Percentiles rank a stretch among this genome's conserved stretches.
These are phyloP conservation scores for Tylopilus sp. DNA, from an alignment of 768 basidiomycete genomes.

Conservation along the genomic window DNA sequence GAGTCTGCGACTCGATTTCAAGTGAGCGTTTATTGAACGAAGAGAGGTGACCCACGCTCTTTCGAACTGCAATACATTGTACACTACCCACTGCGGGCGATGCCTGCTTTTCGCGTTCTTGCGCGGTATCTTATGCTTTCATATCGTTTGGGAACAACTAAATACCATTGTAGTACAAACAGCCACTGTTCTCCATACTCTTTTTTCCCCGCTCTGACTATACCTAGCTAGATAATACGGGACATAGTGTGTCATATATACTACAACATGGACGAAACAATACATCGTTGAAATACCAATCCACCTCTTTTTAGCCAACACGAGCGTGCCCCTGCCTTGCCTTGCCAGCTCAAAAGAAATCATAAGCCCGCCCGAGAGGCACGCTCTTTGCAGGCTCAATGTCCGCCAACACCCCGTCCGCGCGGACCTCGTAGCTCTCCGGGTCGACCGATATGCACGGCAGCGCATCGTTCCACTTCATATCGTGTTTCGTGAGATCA, in stretches of 20 bases:
- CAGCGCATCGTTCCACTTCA: constrained; percentile 87
- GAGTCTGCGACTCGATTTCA: constrained; percentile 18
- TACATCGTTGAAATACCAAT: neutral
- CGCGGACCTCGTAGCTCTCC: constrained; percentile 82
- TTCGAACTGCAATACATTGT: no score
- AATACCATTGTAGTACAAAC: constrained; percentile 15
- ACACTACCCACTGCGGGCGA: no score
- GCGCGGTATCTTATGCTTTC: constrained; percentile 21
- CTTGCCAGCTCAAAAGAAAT: constrained; percentile 58
- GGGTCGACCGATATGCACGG: constrained; percentile 90
- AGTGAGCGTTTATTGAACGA: constrained; percentile 21
- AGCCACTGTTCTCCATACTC: constrained; percentile 1
- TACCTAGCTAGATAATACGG: constrained; percentile 1
- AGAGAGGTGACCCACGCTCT: neutral
- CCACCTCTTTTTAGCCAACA: no score
- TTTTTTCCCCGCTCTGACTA: neutral
- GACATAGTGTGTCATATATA: no score
- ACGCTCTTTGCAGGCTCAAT: constrained; percentile 68
- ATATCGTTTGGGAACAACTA: constrained; percentile 11
- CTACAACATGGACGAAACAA: constrained; percentile 1
- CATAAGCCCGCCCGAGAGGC: constrained; percentile 71
- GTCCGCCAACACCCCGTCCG: constrained; percentile 75
- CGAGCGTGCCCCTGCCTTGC: neutral
- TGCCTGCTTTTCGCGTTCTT: constrained; percentile 1
- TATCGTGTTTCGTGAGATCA: constrained; percentile 74